Percentiles rank a stretch among this genome's conserved stretches.
Evolutionary conservation across 768 basidiomycete genomes (phyloP).

Genomic region (Boletus huronensis): DNA sequence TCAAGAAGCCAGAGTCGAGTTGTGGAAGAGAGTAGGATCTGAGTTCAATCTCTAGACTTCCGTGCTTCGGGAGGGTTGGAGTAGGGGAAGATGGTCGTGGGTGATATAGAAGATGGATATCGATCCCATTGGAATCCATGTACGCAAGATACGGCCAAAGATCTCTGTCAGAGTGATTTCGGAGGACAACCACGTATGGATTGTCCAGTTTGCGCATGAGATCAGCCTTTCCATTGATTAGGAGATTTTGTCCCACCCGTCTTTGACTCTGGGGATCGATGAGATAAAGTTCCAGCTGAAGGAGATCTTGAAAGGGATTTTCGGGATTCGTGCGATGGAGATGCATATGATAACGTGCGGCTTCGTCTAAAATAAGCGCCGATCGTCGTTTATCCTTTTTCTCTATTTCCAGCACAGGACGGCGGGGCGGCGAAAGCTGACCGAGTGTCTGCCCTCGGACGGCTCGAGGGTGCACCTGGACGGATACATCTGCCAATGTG

Average conservation of each 20-base stretch:
- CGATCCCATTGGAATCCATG: constrained; percentile 56
- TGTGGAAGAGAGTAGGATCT: constrained; percentile 42
- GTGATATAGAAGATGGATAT: constrained; percentile 53
- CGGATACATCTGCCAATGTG: constrained; percentile 48
- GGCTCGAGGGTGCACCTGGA: constrained; percentile 40
- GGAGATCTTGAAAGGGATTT: constrained; percentile 43
- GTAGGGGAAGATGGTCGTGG: constrained; percentile 36
- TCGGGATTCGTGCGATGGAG: constrained; percentile 49
- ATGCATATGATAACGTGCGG: constrained; percentile 58
- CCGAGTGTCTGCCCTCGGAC: constrained; percentile 46
- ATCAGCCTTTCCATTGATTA: constrained; percentile 46
- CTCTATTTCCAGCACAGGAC: constrained; percentile 37
- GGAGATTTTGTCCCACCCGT: constrained; percentile 43
- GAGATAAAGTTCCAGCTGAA: constrained; percentile 52
- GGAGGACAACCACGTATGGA: constrained; percentile 47
- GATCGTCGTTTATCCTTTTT: constrained; percentile 33
- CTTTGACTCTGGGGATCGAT: constrained; percentile 44
- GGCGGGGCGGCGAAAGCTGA: constrained; percentile 36
- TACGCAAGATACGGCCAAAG: constrained; percentile 63
- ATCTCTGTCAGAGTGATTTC: constrained; percentile 47
- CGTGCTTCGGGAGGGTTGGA: constrained; percentile 45
- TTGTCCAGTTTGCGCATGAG: constrained; percentile 41
- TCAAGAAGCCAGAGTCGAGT: constrained; percentile 50
- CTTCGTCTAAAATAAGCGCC: constrained; percentile 48
- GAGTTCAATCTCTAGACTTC: constrained; percentile 38